Conservation (phyloP, 768 basidiomycete species). For the Pisolithus sp. region DNA sequence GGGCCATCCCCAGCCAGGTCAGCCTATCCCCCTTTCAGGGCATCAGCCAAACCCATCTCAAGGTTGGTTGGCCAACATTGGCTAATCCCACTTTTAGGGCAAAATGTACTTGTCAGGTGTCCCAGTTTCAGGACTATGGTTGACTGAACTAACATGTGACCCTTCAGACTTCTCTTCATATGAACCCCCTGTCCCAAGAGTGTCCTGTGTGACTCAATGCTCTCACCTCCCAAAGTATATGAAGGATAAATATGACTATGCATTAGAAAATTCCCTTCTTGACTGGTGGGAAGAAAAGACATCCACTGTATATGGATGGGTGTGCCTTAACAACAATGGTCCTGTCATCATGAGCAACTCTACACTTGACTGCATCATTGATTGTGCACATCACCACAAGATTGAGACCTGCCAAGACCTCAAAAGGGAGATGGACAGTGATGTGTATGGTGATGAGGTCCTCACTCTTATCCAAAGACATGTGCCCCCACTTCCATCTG, state of each 20-base stretch:
- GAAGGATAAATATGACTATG: neutral
- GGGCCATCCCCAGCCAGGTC: too few relatives aligned
- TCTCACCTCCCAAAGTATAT: slow-evolving; percentile 1
- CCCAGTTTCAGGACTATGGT: too few relatives aligned
- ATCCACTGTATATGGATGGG: neutral
- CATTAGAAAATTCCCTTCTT: slow-evolving; percentile 1
- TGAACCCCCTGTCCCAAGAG: neutral
- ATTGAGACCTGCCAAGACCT: slow-evolving; percentile 10
- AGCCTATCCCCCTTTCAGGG: too few relatives aligned
- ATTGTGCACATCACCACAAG: slow-evolving; percentile 15
- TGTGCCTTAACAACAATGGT: slow-evolving; percentile 6
- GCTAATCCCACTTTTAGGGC: too few relatives aligned
- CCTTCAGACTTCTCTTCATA: slow-evolving; percentile 4
- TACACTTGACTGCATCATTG: slow-evolving; percentile 15
- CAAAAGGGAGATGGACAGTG: slow-evolving; percentile 5
- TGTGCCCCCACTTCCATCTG: neutral
- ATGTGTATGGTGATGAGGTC: neutral
- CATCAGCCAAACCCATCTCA: too few relatives aligned
- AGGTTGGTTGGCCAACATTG: too few relatives aligned
- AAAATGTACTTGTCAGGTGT: too few relatives aligned
- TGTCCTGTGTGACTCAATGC: too few relatives aligned
- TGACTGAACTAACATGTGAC: too few relatives aligned
- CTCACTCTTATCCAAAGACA: neutral
- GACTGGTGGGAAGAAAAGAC: slow-evolving; percentile 11
- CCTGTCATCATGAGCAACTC: slow-evolving; percentile 11